Conservation (phyloP, 2,329 filamentous ascomycete species). For the Diatrype stigma region DNA sequence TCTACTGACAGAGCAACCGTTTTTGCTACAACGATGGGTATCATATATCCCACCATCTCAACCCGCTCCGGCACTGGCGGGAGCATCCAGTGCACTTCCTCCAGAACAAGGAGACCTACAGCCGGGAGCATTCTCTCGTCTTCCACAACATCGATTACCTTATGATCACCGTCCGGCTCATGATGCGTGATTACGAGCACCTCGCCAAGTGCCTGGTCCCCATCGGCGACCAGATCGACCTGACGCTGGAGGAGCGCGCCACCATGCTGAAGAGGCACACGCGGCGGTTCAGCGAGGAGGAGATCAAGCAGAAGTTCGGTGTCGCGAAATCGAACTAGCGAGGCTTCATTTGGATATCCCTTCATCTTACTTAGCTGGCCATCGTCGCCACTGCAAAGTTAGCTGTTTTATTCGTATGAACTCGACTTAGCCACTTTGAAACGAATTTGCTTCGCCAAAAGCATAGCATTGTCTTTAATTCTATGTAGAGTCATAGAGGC, state of each 20-base stretch:
- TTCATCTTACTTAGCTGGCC: too few species aligned
- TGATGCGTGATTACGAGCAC: conserved; percentile 67
- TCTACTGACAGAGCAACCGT: conserved; percentile 62
- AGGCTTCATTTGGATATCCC: too few species aligned
- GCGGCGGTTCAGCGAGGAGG: conserved; percentile 59
- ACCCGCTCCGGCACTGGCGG: conserved; percentile 75
- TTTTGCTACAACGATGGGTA: conserved; percentile 82
- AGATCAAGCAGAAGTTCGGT: conserved; percentile 55
- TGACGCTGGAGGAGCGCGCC: conserved; percentile 61
- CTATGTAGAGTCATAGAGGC: too few species aligned
- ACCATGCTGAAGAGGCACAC: conserved; percentile 63
- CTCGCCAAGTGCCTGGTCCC: conserved; percentile 70
- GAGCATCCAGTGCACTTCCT: conserved; percentile 74
- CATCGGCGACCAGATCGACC: conserved; percentile 64
- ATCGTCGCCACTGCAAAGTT: too few species aligned
- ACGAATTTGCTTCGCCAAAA: too few species aligned
- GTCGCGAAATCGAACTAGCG: too few species aligned
- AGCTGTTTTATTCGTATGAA: too few species aligned
- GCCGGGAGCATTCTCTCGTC: conserved; percentile 63
- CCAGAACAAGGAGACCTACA: conserved; percentile 63
- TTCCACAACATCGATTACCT: conserved; percentile 81
- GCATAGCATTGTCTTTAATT: too few species aligned
- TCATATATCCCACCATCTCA: conserved; percentile 76
- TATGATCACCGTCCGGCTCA: conserved; percentile 65
- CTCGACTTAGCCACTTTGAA: too few species aligned